Base-by-base conservation (phyloP, 257 asterid genomes). In the Solanum gracilifrons region DNA sequence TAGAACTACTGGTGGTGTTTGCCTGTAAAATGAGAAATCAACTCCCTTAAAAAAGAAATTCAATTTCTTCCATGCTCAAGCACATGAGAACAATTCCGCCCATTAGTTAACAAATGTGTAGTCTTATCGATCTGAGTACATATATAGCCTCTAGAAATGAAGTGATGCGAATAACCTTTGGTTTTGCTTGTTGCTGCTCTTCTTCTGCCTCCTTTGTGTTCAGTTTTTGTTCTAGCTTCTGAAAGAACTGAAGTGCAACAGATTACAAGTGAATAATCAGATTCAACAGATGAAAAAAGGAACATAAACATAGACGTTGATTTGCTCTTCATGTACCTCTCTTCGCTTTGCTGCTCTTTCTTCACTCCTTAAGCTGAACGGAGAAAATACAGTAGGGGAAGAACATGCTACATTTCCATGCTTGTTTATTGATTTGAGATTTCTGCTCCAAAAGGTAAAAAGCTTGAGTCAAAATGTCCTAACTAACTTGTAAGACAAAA, bases 321-420 rank as follows among this genome's bases (percentile, higher is more conserved):
- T 33, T 23, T 73, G 66, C 60, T 69, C 64, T 72, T 25, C 37
- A 88, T 94, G 90, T 92, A 88, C 99, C 98, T 96, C 98, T 93
- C 90, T 94, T 43, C 96, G 94, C 86, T 94, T 96, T 88, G 91
- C 94, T 46, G 94, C 98, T 91, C 99, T 91, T 91, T 95, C 98
- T 87, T 95, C 98, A 87, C 98, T 94, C 92, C 90, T 94, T 87
- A 96, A 93, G 89, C 87, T 91, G 92, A 94, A 95, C 77, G 98
- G 88, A 75, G 92, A 88, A 69, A 93, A 80, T 48, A 89, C 90
- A 60, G 90, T 91, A 13, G 93, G 86, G 83, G 89, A 86, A 87
- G 89, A 86, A 87, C 89, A 72, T 86, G 90, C 88, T 87, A 89
- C 90, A 68, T 82, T 88, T 86, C 90, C 92, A 77, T 82, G 82